Evolutionary conservation across 768 basidiomycete species (phyloP).

Genomic region (Phlebiopsis gigantea): DNA sequence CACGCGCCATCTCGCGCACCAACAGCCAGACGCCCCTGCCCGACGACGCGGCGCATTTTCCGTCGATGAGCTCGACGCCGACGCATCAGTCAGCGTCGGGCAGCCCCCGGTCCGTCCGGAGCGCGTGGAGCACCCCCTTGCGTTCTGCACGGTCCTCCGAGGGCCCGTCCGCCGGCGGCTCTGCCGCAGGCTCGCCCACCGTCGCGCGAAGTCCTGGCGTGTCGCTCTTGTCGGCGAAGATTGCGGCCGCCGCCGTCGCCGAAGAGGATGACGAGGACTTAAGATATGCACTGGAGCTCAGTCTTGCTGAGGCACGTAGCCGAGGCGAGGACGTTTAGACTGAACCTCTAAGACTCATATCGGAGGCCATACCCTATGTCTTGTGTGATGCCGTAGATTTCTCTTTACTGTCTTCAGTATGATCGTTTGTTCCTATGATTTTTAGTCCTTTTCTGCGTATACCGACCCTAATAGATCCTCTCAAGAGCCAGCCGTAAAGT

Average conservation of each 20-base stretch:
- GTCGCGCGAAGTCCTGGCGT: not conserved
- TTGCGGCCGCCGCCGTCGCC: not conserved
- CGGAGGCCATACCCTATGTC: no score
- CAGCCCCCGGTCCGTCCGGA: constrained; percentile 20
- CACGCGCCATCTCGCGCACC: not conserved
- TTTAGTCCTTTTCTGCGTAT: no score
- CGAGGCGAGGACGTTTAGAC: constrained; percentile 22
- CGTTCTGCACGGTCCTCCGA: constrained; percentile 20
- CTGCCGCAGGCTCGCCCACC: constrained; percentile 12
- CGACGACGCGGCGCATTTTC: constrained; percentile 28
- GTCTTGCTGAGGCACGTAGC: constrained; percentile 58
- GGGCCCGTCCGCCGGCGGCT: constrained; percentile 16
- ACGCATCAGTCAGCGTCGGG: constrained; percentile 16
- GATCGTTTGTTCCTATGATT: no score
- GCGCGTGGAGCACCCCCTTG: constrained; percentile 29
- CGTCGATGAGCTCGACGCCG: constrained; percentile 26
- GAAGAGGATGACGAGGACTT: constrained; percentile 61
- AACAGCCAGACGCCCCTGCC: constrained; percentile 12
- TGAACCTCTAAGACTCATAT: not conserved
- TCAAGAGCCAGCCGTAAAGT: no score
- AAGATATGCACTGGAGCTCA: constrained; percentile 60
- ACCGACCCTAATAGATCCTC: no score
- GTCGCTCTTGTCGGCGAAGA: constrained; percentile 8
- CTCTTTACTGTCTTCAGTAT: no score
- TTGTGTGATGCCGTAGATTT: no score